Percentiles rank a stretch among this genome's conserved stretches.
Conservation (phyloP, 83 land plant genomes). For the Picea engelmannii region DNA sequence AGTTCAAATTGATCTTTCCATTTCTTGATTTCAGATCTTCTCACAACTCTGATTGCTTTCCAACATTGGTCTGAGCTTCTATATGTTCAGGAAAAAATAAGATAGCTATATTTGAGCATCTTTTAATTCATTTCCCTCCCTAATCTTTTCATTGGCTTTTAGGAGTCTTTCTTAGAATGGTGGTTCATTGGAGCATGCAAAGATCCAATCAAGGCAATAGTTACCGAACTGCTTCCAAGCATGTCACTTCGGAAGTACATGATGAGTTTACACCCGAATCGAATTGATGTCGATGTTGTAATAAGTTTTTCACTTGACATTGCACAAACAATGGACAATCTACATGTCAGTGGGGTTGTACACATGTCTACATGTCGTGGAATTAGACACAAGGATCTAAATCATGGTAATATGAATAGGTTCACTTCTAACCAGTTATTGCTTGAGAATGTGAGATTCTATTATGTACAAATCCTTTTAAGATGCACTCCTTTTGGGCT, state of each 20-base stretch:
- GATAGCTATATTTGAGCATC: no score
- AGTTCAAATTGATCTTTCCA: no score
- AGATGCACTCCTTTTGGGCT: neutral
- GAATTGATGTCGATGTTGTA: conserved; percentile 54
- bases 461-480: neutral
- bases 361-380: conserved; percentile 48
- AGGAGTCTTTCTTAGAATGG: neutral
- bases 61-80: no score
- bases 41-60: no score
- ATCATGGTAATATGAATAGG: conserved; percentile 60
- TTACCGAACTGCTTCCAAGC: conserved; percentile 67
- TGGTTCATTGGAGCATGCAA: conserved; percentile 90
- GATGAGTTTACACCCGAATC: conserved; percentile 39
- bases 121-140: neutral
- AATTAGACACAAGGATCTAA: conserved; percentile 77
- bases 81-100: no score
- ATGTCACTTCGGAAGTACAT: conserved; percentile 70
- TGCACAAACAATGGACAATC: conserved; percentile 78
- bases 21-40: no score
- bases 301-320: conserved; percentile 70
- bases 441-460: neutral
- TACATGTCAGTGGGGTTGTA: conserved; percentile 81
- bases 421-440: neutral
- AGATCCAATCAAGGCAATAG: conserved; percentile 71
- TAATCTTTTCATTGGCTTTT: neutral